A percentile compares a stretch with the other conserved stretches of the same genome.
phyloP scores from a whole-genome alignment of 2,329 filamentous ascomycete species.

The Verticillium albo-atrum region DNA sequence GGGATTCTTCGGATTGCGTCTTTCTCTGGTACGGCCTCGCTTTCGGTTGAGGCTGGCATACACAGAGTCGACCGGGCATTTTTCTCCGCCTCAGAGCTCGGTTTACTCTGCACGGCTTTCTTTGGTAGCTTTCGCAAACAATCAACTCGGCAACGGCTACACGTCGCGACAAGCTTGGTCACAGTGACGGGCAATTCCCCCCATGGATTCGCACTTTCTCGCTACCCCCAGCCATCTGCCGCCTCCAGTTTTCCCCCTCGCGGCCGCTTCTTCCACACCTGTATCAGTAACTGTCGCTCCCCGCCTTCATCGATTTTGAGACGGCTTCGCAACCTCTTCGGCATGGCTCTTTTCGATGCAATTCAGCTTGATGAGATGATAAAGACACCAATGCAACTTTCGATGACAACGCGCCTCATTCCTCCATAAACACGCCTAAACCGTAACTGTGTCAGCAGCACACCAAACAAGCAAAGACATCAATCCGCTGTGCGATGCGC shows the following conservation, averaged over 20 bases:
- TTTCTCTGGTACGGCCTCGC: background rate
- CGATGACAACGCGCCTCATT: conserved; percentile 13
- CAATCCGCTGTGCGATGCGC: background rate
- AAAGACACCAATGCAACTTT: conserved; percentile 13
- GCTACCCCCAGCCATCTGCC: conserved; percentile 10
- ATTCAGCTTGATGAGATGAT: conserved; percentile 15
- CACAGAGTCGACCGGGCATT: background rate
- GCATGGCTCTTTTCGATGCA: conserved; percentile 8
- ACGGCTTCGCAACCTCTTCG: conserved; percentile 11
- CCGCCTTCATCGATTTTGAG: conserved; percentile 11
- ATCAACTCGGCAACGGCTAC: conserved; percentile 12
- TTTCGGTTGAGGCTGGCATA: background rate
- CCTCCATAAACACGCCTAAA: conserved; percentile 8
- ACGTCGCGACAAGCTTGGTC: conserved; percentile 13
- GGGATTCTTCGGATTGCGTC: conserved; percentile 9
- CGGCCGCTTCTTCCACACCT: conserved; percentile 10
- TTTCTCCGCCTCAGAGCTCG: background rate
- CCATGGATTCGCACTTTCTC: conserved; percentile 2
- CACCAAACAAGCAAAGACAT: conserved; percentile 2
- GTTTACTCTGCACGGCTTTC: conserved; percentile 7
- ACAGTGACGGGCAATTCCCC: background rate
- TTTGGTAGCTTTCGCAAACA: conserved; percentile 15
- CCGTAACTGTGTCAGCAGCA: conserved; percentile 14
- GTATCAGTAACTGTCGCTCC: conserved; percentile 15
- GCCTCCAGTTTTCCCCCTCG: conserved; percentile 7